These are phyloP conservation scores for Arthonia radiata DNA, from an alignment of 495 filamentous ascomycete genomes.

Conservation along the genomic window DNA sequence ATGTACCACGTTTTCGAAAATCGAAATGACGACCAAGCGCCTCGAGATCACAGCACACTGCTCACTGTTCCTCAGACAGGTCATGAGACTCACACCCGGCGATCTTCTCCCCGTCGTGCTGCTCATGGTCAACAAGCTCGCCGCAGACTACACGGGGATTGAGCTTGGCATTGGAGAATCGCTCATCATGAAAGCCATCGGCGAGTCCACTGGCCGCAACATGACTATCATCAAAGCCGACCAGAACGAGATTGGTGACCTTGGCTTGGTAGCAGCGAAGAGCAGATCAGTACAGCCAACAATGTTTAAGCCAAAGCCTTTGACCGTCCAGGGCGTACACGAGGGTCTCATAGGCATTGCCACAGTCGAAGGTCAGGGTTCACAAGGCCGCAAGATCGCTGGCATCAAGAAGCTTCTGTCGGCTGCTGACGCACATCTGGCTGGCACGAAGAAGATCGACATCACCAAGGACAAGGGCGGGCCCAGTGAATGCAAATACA, in stretches of 20 bases:
- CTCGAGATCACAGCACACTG: constrained; percentile 70
- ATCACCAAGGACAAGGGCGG: constrained; percentile 86
- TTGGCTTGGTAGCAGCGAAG: constrained; percentile 85
- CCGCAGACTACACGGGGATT: constrained; percentile 85
- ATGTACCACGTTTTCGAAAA: constrained; percentile 77
- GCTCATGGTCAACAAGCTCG: constrained; percentile 94
- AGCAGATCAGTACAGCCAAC: constrained; percentile 81
- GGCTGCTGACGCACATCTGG: constrained; percentile 45
- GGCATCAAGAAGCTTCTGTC: constrained; percentile 87
- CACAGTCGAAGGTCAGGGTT: constrained; percentile 60
- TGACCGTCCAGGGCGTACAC: constrained; percentile 70
- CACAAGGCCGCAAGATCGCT: constrained; percentile 74
- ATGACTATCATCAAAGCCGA: constrained; percentile 72
- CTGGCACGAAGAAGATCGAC: constrained; percentile 41
- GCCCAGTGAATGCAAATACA: constrained; percentile 78
- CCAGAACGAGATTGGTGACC: constrained; percentile 84
- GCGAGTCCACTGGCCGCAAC: constrained; percentile 76
- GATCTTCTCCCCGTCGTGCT: constrained; percentile 72
- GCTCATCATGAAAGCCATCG: constrained; percentile 94
- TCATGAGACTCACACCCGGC: constrained; percentile 66
- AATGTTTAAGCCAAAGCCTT: constrained; percentile 86
- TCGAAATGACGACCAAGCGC: constrained; percentile 82
- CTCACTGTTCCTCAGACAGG: constrained; percentile 74
- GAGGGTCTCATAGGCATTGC: constrained; percentile 76
- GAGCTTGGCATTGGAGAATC: constrained; percentile 95